Evolutionary conservation across 163 green algal genomes (phyloP), one percentile per base, ranked within the genome.

Genomic region (Scenedesmus sp.): DNA sequence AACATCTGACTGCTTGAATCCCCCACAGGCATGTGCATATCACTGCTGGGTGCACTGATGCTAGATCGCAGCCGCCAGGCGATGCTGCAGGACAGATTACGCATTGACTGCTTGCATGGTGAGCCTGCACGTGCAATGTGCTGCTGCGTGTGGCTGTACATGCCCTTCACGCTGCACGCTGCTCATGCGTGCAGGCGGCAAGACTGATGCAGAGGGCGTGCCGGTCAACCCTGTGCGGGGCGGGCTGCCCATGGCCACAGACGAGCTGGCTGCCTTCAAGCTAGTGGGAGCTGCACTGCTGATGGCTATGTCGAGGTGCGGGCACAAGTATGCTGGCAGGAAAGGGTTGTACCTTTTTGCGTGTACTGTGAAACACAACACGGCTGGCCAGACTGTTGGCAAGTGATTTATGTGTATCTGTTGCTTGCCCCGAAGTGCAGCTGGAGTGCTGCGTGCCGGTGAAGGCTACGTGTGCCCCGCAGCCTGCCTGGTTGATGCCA

Each of bases 261-360:
- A 90, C 42, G 85, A 90, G 30, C 70, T 90, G 33, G 85, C 85
- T 13, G 85, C 85, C 0, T 90, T 90, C 85, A 90, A 90, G 72
- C 85, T 90, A 46, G 85, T 90, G 44, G 85, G 72, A 40, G 70
- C 85, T 30, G 85, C 85, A 53, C 85, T 90, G 70, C 85, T 90
- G 30, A 83, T 90, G 65, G 72, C 85, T 90, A 90, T 26, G 72
- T 90, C 35, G 85, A 90, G 85, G 85, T 85, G n/a, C 37, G 53
- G n/a, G 56, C 46, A 10, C 46, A 18, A 56, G 46, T 10, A 56
- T 7, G 46, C 46, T 56, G 46, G 22, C 13, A 73, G 16, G n/a
- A n/a, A 30, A 80, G 9, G n/a, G 3, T 24, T n/a, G 13, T 78
- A 33, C 26, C 40, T 78, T 7, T 22, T 16, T 37, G 15, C 20